Evolutionary conservation across 345 rosid species (phyloP), one percentile per base, ranked within the genome.

Genomic region (Adansonia digitata): DNA sequence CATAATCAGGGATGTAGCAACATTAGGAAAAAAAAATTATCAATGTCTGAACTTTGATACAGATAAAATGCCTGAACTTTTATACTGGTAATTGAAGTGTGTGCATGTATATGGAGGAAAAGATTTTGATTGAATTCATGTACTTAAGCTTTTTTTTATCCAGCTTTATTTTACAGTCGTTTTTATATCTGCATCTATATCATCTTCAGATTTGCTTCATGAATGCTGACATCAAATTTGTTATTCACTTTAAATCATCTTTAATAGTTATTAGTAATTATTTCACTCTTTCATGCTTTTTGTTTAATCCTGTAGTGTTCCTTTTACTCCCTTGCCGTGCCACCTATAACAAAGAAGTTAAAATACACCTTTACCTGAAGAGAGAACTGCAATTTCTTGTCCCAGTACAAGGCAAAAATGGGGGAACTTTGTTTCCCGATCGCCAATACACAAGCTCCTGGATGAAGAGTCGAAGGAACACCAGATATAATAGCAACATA

Each of bases 371-470:
- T 81, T 81, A 92, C 98, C 98, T 93, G 96, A 78, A 95, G 93
- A 73, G 91, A 87, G 74, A 91, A 88, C 76, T 89, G 94, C 63
- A 82, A 73, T 83, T 90, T 95, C 89, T 88, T 91, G 71, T 93
- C 96, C 99, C 99, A 95, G 81, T 89, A 93, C 79, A 95, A 80
- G 77, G 93, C 94, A 79, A 93, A 88, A 10, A 87, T 66, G 10
- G 98, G 92, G 27, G 88, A 88, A 79, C 79, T 86, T 78, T 89
- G 94, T 79, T 77, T 91, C 71, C 93, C 97, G 37, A 87, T 85
- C 52, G 85, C 98, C 74, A 91, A 80, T 67, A 95, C 73, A 74
- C 87, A 88, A 53, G 98, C 97, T 81, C 97, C 98, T 8, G 98
- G 98, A 75, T 94, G 97, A 81, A 91, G 89, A 63, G 77, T 82